These are phyloP conservation scores for Solanum paucissectum DNA, from an alignment of 257 asterid species.

Conservation along the genomic window DNA sequence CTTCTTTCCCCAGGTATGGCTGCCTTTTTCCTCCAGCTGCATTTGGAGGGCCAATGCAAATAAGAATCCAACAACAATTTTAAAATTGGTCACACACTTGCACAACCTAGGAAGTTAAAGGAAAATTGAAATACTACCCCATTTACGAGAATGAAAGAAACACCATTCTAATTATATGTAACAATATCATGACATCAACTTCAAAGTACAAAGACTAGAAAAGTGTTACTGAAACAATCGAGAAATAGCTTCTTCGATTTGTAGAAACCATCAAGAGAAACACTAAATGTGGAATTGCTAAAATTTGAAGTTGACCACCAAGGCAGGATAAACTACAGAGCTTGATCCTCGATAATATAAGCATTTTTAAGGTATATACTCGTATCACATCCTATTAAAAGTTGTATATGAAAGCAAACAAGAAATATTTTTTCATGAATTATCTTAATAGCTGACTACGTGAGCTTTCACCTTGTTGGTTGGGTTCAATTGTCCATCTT, in stretches of 20 bases:
- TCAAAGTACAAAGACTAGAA: not conserved
- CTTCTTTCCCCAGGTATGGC: constrained; percentile 77
- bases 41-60: not conserved
- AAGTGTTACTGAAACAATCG: not conserved
- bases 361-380: not conserved
- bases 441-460: not conserved
- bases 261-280: too few species aligned
- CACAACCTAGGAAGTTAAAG: not conserved
- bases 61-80: not conserved
- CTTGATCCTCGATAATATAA: not conserved
- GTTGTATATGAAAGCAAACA: not conserved
- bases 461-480: too few species aligned
- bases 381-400: not conserved
- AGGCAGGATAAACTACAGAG: too few species aligned
- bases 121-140: not conserved
- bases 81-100: not conserved
- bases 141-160: not conserved
- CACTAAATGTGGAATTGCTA: too few species aligned
- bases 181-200: not conserved
- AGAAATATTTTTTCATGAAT: not conserved
- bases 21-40: constrained; percentile 65
- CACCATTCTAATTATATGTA: not conserved
- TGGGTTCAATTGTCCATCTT: too few species aligned
- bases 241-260: not conserved
- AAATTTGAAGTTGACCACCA: too few species aligned